Conservation (phyloP, 371 early-diverging fungal species). For the Haplosporangium sp. region DNA sequence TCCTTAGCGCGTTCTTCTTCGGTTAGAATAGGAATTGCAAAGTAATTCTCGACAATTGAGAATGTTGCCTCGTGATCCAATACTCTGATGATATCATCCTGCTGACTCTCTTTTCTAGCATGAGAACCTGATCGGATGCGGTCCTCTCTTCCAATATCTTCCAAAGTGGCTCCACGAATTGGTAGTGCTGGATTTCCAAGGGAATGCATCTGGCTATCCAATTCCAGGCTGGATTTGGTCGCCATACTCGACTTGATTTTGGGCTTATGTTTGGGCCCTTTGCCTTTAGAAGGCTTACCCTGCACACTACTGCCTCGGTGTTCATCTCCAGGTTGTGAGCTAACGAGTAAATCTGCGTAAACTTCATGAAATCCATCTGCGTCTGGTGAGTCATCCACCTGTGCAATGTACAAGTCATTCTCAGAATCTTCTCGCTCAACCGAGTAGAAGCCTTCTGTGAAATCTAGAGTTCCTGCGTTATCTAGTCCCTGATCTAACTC, state of each 20-base stretch:
- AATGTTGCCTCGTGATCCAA: slow-evolving; percentile 57
- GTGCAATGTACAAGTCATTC: slow-evolving; percentile 35
- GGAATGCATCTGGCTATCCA: not conserved
- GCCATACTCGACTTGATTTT: slow-evolving; percentile 5
- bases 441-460: slow-evolving; percentile 68
- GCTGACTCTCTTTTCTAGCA: slow-evolving; percentile 15
- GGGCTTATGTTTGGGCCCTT: slow-evolving; percentile 16
- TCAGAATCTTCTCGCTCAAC: slow-evolving; percentile 44
- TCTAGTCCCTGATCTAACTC: slow-evolving; percentile 11
- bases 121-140: not conserved
- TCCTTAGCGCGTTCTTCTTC: slow-evolving; percentile 55
- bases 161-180: slow-evolving; percentile 10
- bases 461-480: slow-evolving; percentile 46
- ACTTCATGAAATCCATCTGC: slow-evolving; percentile 54
- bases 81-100: slow-evolving; percentile 50
- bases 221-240: not conserved
- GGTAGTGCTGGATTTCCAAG: slow-evolving; percentile 2
- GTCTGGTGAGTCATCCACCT: slow-evolving; percentile 36
- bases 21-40: slow-evolving; percentile 59
- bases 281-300: not conserved
- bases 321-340: not conserved
- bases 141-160: slow-evolving; percentile 16
- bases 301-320: not conserved
- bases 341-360: slow-evolving; percentile 36
- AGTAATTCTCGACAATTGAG: slow-evolving; percentile 73